These are phyloP conservation scores for Penicillium canescens DNA, from an alignment of 495 filamentous ascomycete species.

Conservation along the genomic window DNA sequence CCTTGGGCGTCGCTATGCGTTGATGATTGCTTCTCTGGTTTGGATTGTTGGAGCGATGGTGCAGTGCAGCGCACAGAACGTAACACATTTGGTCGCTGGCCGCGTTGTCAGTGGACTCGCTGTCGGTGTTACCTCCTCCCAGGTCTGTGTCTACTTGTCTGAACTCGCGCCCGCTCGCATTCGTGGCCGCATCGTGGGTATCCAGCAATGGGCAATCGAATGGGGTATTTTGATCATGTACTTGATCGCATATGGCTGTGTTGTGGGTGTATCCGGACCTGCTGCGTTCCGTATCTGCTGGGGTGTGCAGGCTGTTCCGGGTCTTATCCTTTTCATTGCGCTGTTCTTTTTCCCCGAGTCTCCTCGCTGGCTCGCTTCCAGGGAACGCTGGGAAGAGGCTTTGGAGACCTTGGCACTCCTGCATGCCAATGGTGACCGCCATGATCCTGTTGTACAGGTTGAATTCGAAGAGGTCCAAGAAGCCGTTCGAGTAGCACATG, in stretches of 20 bases:
- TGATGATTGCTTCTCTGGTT: constrained; percentile 65
- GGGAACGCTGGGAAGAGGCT: constrained; percentile 67
- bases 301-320: constrained; percentile 72
- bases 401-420: constrained; percentile 67
- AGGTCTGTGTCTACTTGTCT: constrained; percentile 80
- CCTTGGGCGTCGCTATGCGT: constrained; percentile 62
- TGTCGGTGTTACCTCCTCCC: constrained; percentile 74
- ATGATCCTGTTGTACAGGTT: constrained; percentile 67
- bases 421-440: constrained; percentile 61
- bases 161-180: constrained; percentile 69
- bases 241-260: constrained; percentile 63
- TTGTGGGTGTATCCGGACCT: constrained; percentile 45
- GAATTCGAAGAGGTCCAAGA: constrained; percentile 74
- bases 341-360: constrained; percentile 72
- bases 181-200: constrained; percentile 68
- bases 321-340: constrained; percentile 60
- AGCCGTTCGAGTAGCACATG: constrained; percentile 53
- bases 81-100: constrained; percentile 66
- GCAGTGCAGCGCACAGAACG: constrained; percentile 60
- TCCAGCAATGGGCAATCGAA: constrained; percentile 77
- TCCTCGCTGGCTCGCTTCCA: constrained; percentile 71
- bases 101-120: constrained; percentile 71
- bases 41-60: constrained; percentile 72
- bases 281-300: constrained; percentile 72
- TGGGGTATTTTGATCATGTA: constrained; percentile 68